Base-by-base conservation (phyloP, 169 alveolate species). In the Amoebophrya sp. region DNA sequence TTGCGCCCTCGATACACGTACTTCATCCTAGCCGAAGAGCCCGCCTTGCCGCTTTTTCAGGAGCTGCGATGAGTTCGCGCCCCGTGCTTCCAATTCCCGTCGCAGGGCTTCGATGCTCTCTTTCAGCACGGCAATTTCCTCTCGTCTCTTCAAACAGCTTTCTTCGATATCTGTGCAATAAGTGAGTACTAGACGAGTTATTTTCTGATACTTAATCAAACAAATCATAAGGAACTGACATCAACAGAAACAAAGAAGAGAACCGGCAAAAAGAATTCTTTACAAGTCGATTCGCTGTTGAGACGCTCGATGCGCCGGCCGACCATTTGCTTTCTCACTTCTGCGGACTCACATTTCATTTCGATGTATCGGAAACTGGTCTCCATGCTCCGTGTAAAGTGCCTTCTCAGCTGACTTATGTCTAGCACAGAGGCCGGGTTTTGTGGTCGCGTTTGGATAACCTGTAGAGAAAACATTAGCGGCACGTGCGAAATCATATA, bases 341-440 rank as follows among this genome's bases (percentile, higher is more conserved):
- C 35, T 25, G 83, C 12, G 35, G 7, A 0, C 83, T 66, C 83
- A 25, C 83, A 66, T 25, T 66, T 66, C 83, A 66, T 66, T 1
- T 66, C 83, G 39, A 66, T 66, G 83, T 66, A 66, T 7, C 83
- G 83, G 39, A 66, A n/a, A 25, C 32, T 1, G 83, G 39, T 66
- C 83, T 66, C 83, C 83, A 66, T 66, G 39, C 38, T 66, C 35
- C 83, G 29, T 7, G 83, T 66, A 25, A 66, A 66, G 83, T 66
- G 83, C 18, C 83, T 7, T 25, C 83, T 2, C 83, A 66, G 35
- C 35, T 66, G 83, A 2, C 32, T 7, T 7, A 66, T 66, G 35
- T 66, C 83, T 25, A 66, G 83, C 35, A 66, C 83, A 25, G 39
- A 25, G 35, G 83, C 83, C 83, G 83, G 83, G 83, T 66, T 66